These are phyloP conservation scores for Diversispora eburnea DNA, from an alignment of 192 early-diverging fungal species.

Conservation along the genomic window DNA sequence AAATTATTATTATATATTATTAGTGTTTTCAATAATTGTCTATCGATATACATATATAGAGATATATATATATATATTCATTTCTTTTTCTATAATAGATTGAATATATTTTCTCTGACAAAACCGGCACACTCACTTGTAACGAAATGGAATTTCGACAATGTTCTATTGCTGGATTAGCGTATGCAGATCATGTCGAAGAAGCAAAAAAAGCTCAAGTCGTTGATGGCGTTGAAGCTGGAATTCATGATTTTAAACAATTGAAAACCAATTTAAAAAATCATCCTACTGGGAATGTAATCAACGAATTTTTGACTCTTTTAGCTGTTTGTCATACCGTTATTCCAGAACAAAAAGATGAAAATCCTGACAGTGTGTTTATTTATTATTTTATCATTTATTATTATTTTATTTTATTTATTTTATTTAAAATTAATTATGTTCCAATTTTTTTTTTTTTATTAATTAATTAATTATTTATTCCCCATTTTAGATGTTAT, in stretches of 20 bases:
- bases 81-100: conserved; percentile 48
- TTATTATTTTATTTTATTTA: background rate
- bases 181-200: conserved; percentile 87
- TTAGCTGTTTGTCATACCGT: conserved; percentile 97
- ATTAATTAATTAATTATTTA: conserved; percentile 19
- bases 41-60: too few species aligned
- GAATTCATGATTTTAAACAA: conserved; percentile 62
- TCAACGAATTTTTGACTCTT: conserved; percentile 87
- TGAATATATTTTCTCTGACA: conserved; percentile 98
- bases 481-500: conserved; percentile 52
- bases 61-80: background rate
- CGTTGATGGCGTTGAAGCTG: conserved; percentile 67
- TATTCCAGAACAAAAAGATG: conserved; percentile 77
- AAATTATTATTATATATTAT: conserved; percentile 6
- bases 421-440: background rate
- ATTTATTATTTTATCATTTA: background rate
- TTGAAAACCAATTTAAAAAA: conserved; percentile 54
- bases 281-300: conserved; percentile 58
- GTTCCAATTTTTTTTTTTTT: background rate
- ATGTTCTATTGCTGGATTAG: conserved; percentile 87
- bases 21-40: background rate
- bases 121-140: conserved; percentile 84
- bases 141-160: conserved; percentile 88
- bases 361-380: conserved; percentile 33
- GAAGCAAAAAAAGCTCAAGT: conserved; percentile 81